These are phyloP conservation scores for Picochlorum sp. DNA, from an alignment of 139 green algal genomes.

Conservation along the genomic window DNA sequence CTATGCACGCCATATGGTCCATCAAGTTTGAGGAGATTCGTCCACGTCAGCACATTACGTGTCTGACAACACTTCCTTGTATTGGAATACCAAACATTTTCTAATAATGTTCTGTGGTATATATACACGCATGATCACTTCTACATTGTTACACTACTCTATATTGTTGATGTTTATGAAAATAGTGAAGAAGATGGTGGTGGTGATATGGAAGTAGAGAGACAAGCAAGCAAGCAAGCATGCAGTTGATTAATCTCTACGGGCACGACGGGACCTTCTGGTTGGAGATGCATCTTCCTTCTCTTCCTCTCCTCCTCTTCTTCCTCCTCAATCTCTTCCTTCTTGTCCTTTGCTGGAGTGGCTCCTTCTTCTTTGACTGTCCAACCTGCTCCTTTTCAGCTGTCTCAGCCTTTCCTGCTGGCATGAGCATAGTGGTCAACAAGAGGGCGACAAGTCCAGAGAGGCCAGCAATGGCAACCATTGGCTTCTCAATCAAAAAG, in stretches of 20 bases:
- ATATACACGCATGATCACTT: no score
- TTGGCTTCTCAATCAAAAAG: not conserved
- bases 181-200: not conserved
- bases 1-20: no score
- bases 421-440: conserved; percentile 8
- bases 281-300: conserved; percentile 5
- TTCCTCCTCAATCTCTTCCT: conserved; percentile 1
- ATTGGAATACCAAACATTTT: no score
- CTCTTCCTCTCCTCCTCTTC: conserved; percentile 20
- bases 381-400: conserved; percentile 4
- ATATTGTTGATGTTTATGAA: not conserved
- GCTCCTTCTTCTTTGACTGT: conserved; percentile 15
- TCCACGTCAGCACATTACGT: no score
- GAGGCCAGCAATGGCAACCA: conserved; percentile 7
- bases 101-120: no score
- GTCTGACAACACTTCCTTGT: no score
- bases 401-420: not conserved
- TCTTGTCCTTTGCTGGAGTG: conserved; percentile 1
- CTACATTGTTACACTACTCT: not conserved
- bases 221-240: not conserved
- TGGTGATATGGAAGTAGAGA: no score
- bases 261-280: conserved; percentile 15
- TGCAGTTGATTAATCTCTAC: conserved; percentile 19
- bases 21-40: no score
- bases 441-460: not conserved